Evolutionary conservation across 2,329 filamentous ascomycete species (phyloP).

Genomic region (Leptosphaerulina australis): DNA sequence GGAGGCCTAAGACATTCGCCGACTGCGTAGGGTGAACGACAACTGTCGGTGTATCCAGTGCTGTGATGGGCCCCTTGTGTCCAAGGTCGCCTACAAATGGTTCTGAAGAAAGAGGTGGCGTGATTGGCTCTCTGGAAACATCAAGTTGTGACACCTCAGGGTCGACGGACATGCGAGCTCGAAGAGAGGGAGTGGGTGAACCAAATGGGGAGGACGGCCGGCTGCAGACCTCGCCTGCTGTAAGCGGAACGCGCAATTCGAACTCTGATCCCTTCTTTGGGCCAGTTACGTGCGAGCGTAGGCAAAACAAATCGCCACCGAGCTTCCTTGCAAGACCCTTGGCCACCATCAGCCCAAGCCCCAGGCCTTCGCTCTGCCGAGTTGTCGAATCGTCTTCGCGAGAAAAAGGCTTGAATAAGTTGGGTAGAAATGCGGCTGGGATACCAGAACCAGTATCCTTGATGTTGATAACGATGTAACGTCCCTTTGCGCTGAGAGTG

Average conservation of each 20-base stretch:
- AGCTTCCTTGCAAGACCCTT: constrained; percentile 72
- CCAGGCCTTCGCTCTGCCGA: constrained; percentile 70
- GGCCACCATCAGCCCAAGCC: constrained; percentile 72
- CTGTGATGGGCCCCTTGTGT: constrained; percentile 10
- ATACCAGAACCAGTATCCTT: constrained; percentile 73
- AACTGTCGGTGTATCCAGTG: constrained; percentile 19
- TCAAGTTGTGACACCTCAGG: constrained; percentile 29
- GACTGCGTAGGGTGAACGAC: constrained; percentile 18
- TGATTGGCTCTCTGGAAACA: constrained; percentile 29
- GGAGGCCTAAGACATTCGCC: constrained; percentile 25
- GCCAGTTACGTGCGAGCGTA: constrained; percentile 66
- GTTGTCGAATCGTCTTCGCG: constrained; percentile 72
- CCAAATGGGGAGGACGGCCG: constrained; percentile 58
- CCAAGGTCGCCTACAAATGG: constrained; percentile 26
- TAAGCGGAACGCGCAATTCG: constrained; percentile 68
- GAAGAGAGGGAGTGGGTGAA: constrained; percentile 50
- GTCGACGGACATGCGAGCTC: constrained; percentile 41
- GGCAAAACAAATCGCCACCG: constrained; percentile 69
- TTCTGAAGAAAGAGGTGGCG: constrained; percentile 38
- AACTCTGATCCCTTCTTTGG: constrained; percentile 69
- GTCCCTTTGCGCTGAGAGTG: constrained; percentile 57
- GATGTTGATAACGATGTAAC: constrained; percentile 66
- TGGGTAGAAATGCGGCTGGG: constrained; percentile 67
- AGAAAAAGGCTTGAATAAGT: constrained; percentile 72
- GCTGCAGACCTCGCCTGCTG: constrained; percentile 57